A percentile compares a stretch with the other conserved stretches of the same genome.
Conservation (phyloP, 1,284 basidiomycete genomes). For the Sanghuangporus sanghuang region DNA sequence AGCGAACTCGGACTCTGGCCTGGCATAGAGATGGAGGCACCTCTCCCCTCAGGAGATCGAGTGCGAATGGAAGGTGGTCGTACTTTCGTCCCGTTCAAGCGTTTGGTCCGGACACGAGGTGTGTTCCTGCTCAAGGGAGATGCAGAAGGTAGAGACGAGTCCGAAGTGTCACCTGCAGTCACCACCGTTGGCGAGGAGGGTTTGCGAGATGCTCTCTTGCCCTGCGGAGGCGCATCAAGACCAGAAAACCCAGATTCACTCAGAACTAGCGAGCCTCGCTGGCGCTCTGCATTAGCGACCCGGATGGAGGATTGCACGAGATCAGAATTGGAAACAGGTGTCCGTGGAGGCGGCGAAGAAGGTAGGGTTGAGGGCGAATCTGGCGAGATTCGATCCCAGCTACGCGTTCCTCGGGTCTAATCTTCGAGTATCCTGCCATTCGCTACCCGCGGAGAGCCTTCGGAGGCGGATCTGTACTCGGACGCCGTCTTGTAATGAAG, state of each 20-base stretch:
- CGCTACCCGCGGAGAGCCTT: slow-evolving; percentile 2
- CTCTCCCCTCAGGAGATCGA: slow-evolving; percentile 24
- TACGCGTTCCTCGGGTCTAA: slow-evolving; percentile 22
- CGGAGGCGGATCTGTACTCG: not conserved
- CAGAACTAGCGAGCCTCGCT: slow-evolving; percentile 34
- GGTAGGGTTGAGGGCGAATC: slow-evolving; percentile 38
- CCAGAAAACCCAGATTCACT: slow-evolving; percentile 28
- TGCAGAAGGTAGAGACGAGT: slow-evolving; percentile 37
- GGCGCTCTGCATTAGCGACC: slow-evolving; percentile 24
- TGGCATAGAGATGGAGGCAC: slow-evolving; percentile 27
- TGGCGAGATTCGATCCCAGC: slow-evolving; percentile 32
- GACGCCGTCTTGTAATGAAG: not conserved
- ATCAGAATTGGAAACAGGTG: slow-evolving; percentile 30
- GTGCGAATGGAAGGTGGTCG: slow-evolving; percentile 44
- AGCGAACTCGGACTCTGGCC: slow-evolving; percentile 41
- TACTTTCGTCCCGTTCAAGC: slow-evolving; percentile 26
- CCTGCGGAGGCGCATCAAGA: slow-evolving; percentile 27
- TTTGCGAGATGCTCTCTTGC: slow-evolving; percentile 32
- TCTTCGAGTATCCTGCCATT: slow-evolving; percentile 13
- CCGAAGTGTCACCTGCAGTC: slow-evolving; percentile 37
- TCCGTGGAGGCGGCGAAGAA: slow-evolving; percentile 38
- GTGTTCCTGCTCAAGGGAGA: slow-evolving; percentile 26
- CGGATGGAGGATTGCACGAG: slow-evolving; percentile 22
- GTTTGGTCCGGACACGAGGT: slow-evolving; percentile 45
- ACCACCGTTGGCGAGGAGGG: slow-evolving; percentile 30